These are phyloP conservation scores for Trichoderma reesei DNA, from an alignment of 495 filamentous ascomycete species.

Conservation along the genomic window DNA sequence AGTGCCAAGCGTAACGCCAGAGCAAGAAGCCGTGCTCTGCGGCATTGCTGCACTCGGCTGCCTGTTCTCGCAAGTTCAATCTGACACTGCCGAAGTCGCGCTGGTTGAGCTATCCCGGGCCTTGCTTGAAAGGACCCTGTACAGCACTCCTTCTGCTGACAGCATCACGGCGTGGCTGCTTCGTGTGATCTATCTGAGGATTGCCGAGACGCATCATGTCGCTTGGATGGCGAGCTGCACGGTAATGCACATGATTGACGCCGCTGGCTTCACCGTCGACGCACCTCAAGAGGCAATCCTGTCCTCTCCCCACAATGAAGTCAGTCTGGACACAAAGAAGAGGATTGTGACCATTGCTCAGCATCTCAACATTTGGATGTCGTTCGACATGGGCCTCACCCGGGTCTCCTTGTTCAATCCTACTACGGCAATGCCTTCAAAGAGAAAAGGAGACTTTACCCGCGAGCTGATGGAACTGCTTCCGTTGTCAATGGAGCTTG, in stretches of 20 bases:
- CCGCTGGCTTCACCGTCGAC: conserved; percentile 37
- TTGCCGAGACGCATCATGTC: conserved; percentile 41
- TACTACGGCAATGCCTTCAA: neutral
- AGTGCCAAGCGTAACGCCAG: conserved; percentile 1
- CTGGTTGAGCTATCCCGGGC: conserved; percentile 33
- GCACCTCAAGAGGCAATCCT: conserved; percentile 10
- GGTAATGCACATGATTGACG: conserved; percentile 44
- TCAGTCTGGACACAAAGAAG: conserved; percentile 26
- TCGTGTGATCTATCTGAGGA: conserved; percentile 41
- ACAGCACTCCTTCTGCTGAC: conserved; percentile 20
- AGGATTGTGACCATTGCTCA: conserved; percentile 34
- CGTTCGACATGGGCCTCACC: conserved; percentile 42
- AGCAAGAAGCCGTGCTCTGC: conserved; percentile 36
- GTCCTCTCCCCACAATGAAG: conserved; percentile 10
- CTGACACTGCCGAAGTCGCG: conserved; percentile 22
- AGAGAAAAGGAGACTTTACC: conserved; percentile 5
- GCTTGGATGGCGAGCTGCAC: conserved; percentile 48
- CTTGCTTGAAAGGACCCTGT: conserved; percentile 34
- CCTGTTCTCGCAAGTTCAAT: conserved; percentile 31
- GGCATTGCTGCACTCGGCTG: conserved; percentile 40
- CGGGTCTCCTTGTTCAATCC: conserved; percentile 18
- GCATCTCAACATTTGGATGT: conserved; percentile 37
- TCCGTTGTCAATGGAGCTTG: conserved; percentile 27
- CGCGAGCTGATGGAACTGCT: conserved; percentile 30
- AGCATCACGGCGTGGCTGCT: conserved; percentile 44